Conservation (phyloP, 768 basidiomycete genomes). For the Boletales sp. region DNA sequence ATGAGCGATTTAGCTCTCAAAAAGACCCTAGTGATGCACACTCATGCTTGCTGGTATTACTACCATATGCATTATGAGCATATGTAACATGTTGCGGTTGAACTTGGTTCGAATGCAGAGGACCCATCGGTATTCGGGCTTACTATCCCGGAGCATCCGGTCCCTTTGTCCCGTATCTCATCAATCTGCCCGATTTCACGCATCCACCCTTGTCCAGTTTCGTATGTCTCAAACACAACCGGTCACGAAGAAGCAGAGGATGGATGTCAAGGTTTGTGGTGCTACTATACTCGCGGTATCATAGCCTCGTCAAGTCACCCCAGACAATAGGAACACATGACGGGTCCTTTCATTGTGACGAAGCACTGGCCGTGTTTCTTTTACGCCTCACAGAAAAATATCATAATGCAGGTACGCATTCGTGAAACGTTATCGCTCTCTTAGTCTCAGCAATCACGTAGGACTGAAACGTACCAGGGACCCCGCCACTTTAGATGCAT, state of each 20-base stretch:
- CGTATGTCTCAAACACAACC: conserved; percentile 26
- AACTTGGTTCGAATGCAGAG: neutral
- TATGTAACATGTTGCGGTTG: neutral
- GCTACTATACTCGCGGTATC: neutral
- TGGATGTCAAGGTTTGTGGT: conserved; percentile 37
- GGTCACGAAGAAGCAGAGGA: conserved; percentile 40
- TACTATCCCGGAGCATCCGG: neutral
- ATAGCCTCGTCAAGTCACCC: neutral
- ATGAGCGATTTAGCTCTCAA: too few species aligned
- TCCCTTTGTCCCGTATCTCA: neutral
- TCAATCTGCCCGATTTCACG: neutral
- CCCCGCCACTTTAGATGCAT: conserved; percentile 64
- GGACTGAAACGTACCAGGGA: conserved; percentile 73
- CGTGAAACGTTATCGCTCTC: neutral
- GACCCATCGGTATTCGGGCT: neutral
- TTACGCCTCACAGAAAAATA: conserved; percentile 75
- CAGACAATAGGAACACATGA: conserved; percentile 92
- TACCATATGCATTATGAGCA: too few species aligned
- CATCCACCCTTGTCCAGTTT: neutral
- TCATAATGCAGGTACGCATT: conserved; percentile 61
- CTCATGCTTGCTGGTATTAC: too few species aligned
- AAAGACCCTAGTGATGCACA: too few species aligned
- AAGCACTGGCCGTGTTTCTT: conserved; percentile 91
- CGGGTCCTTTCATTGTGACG: conserved; percentile 96
- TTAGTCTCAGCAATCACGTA: conserved; percentile 21